phyloP scores from a whole-genome alignment of 1,284 basidiomycete species.

The Austroboletus niveus region DNA sequence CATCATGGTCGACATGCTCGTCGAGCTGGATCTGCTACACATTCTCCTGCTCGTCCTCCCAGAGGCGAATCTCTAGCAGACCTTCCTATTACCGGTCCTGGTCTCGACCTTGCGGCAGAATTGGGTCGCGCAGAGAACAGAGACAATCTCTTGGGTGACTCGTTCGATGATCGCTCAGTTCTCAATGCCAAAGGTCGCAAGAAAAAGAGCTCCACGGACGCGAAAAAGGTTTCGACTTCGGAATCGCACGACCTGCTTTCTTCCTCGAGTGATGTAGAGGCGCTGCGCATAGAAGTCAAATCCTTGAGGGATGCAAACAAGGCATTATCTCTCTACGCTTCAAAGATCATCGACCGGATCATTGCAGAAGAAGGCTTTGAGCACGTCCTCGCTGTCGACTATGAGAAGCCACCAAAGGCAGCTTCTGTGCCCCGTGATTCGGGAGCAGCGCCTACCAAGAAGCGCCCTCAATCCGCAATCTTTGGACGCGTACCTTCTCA shows the following conservation, averaged over 20 bases:
- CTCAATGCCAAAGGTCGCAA: conserved; percentile 45
- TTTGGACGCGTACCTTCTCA: conserved; percentile 46
- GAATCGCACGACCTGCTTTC: conserved; percentile 44
- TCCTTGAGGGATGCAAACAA: conserved; percentile 93
- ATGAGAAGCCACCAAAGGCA: conserved; percentile 54
- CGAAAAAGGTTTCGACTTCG: conserved; percentile 40
- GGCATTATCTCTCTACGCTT: conserved; percentile 89
- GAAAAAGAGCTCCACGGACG: conserved; percentile 48
- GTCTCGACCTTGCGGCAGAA: conserved; percentile 86
- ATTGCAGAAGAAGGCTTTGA: conserved; percentile 93
- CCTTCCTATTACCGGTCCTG: conserved; percentile 81
- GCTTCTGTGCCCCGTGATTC: conserved; percentile 23
- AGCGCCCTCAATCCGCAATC: conserved; percentile 59
- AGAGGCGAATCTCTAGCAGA: conserved; percentile 76
- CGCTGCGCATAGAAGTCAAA: conserved; percentile 79
- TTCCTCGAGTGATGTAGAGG: conserved; percentile 58
- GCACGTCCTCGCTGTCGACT: conserved; percentile 87
- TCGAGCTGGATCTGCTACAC: conserved; percentile 52
- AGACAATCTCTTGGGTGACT: conserved; percentile 59
- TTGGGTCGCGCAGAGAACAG: conserved; percentile 85
- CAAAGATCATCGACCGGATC: conserved; percentile 95
- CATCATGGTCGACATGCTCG: conserved; percentile 48
- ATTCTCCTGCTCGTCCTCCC: conserved; percentile 41
- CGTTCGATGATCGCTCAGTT: conserved; percentile 49
- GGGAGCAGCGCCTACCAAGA: conserved; percentile 36